Evolutionary conservation across 2,329 filamentous ascomycete genomes (phyloP).

Genomic region (Penicillium sp.): DNA sequence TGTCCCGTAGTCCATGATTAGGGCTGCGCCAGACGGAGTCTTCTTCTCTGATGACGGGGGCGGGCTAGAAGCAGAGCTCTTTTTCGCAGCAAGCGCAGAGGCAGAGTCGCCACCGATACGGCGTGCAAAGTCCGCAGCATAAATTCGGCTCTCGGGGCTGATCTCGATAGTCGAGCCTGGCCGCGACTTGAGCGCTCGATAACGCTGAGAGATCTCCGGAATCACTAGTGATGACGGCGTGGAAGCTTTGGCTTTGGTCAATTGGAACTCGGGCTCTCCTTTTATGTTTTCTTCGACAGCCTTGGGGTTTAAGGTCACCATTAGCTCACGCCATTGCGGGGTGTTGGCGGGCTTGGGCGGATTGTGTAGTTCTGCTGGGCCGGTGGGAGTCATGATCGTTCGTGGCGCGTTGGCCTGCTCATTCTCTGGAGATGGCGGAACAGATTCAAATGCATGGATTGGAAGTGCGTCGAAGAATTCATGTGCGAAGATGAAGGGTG

Average conservation of each 20-base stretch:
- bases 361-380: slow-evolving; percentile 40
- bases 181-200: slow-evolving; percentile 61
- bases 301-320: slow-evolving; percentile 61
- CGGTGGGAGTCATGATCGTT: slow-evolving; percentile 44
- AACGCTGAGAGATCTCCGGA: slow-evolving; percentile 70
- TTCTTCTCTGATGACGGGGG: slow-evolving; percentile 45
- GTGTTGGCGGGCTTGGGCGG: slow-evolving; percentile 34
- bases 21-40: slow-evolving; percentile 66
- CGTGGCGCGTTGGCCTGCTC: slow-evolving; percentile 30
- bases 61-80: slow-evolving; percentile 9
- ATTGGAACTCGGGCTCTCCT: slow-evolving; percentile 70
- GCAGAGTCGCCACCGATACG: slow-evolving; percentile 64
- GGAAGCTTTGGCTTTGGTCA: slow-evolving; percentile 63
- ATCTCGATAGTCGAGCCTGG: slow-evolving; percentile 73
- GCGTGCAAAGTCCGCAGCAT: slow-evolving; percentile 68
- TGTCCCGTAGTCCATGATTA: slow-evolving; percentile 95
- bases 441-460: slow-evolving; percentile 85
- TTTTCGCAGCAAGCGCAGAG: slow-evolving; percentile 27
- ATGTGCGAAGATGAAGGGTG: slow-evolving; percentile 88
- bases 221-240: slow-evolving; percentile 80
- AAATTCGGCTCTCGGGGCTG: slow-evolving; percentile 75
- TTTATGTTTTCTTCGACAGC: slow-evolving; percentile 43
- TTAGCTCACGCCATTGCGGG: slow-evolving; percentile 71
- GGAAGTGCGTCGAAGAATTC: slow-evolving; percentile 98
- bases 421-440: slow-evolving; percentile 44